Conservation (phyloP, 805 yeast genomes). For the Metschnikowia matae region DNA sequence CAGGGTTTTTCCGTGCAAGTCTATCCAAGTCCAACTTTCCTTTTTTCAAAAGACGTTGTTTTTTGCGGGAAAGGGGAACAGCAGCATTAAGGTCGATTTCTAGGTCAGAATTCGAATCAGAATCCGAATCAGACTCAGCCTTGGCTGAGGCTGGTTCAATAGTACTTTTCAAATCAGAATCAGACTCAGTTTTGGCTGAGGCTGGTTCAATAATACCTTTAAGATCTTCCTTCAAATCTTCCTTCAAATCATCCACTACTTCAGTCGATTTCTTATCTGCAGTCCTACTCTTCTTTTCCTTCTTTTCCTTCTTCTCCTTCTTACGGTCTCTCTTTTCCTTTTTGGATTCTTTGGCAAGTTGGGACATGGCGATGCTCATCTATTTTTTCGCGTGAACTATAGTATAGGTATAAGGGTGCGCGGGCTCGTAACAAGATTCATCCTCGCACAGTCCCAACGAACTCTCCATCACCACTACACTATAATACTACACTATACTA, state of each 20-base stretch:
- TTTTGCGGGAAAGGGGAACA: constrained; percentile 76
- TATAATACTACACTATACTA: no score
- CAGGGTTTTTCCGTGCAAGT: constrained; percentile 37
- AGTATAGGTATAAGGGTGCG: neutral
- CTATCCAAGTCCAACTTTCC: constrained; percentile 69
- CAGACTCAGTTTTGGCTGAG: no score
- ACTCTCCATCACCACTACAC: no score
- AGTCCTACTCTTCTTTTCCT: constrained; percentile 8
- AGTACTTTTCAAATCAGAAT: no score
- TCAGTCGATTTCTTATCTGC: neutral
- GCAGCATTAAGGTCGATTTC: constrained; percentile 63
- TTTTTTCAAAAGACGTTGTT: constrained; percentile 77
- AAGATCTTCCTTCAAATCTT: no score
- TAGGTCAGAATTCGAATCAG: constrained; percentile 36
- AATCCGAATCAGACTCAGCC: neutral
- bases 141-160: neutral
- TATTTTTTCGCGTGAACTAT: constrained; percentile 1
- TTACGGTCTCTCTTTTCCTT: constrained; percentile 23
- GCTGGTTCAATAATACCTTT: no score
- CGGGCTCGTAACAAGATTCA: neutral
- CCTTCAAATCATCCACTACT: no score
- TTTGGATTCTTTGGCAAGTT: constrained; percentile 16
- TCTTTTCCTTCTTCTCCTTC: constrained; percentile 19
- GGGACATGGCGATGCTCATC: constrained; percentile 17
- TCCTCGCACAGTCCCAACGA: no score